These are phyloP conservation scores for Fusarium luffae DNA, from an alignment of 2,329 filamentous ascomycete genomes.

Conservation along the genomic window DNA sequence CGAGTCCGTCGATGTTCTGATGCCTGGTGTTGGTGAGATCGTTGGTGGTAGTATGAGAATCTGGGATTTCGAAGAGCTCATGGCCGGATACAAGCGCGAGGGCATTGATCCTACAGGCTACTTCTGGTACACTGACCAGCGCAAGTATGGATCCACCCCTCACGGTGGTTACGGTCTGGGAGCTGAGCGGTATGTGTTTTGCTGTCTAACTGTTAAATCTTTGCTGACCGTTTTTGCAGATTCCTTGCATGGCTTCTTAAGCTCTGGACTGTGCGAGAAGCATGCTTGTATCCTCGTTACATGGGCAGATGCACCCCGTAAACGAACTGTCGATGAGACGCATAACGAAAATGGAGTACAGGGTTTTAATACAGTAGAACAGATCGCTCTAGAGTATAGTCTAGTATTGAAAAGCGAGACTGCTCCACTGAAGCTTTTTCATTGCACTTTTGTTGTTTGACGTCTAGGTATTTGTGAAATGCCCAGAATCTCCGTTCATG, in stretches of 20 bases:
- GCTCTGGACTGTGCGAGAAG: conserved; percentile 73
- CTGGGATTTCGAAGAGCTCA: conserved; percentile 87
- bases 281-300: conserved; percentile 81
- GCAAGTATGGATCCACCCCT: conserved; percentile 90
- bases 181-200: conserved; percentile 71
- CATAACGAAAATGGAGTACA: conserved; percentile 32
- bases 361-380: conserved; percentile 22
- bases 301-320: conserved; percentile 84
- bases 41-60: conserved; percentile 98
- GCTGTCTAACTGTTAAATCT: neutral
- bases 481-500: conserved; percentile 17
- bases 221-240: conserved; percentile 18
- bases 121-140: conserved; percentile 99
- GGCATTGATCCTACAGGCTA: conserved; percentile 86
- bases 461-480: neutral
- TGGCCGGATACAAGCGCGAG: conserved; percentile 88
- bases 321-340: conserved; percentile 22
- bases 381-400: conserved; percentile 23
- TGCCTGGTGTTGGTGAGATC: conserved; percentile 98
- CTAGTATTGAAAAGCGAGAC: conserved; percentile 27
- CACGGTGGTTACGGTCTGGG: conserved; percentile 95
- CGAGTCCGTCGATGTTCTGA: conserved; percentile 84
- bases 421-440: conserved; percentile 22
- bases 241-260: conserved; percentile 73
- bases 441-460: neutral